Evolutionary conservation across 2,329 filamentous ascomycete genomes (phyloP).

Genomic region (Ascochyta lentis): DNA sequence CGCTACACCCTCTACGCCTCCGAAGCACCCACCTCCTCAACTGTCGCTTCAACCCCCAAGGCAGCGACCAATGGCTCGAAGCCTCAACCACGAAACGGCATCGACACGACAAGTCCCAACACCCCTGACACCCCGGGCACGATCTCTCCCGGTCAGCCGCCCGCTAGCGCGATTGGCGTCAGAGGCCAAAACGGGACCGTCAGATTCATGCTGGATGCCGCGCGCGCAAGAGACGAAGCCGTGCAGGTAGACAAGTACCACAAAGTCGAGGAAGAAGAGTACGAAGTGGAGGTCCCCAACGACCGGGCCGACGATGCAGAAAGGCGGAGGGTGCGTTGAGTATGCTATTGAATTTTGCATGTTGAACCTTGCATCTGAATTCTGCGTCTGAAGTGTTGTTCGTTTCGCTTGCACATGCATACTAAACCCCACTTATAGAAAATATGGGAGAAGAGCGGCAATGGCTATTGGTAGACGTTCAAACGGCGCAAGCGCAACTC

Average conservation of each 20-base stretch:
- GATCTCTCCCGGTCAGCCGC: slow-evolving; percentile 47
- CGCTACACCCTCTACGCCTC: slow-evolving; percentile 63
- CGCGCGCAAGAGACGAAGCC: slow-evolving; percentile 75
- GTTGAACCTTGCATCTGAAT: background rate
- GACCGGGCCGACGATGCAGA: slow-evolving; percentile 28
- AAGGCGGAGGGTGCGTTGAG: slow-evolving; percentile 39
- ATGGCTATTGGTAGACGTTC: background rate
- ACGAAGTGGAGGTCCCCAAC: slow-evolving; percentile 70
- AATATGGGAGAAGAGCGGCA: background rate
- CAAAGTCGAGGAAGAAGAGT: slow-evolving; percentile 76
- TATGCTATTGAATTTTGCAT: slow-evolving; percentile 24
- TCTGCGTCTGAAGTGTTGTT: background rate
- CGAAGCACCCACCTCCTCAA: slow-evolving; percentile 29
- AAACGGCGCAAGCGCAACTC: background rate
- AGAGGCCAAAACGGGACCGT: slow-evolving; percentile 73
- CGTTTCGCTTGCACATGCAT: background rate
- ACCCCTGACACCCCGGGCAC: slow-evolving; percentile 55
- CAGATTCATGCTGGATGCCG: slow-evolving; percentile 86
- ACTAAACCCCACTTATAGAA: background rate
- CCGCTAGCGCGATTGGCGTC: slow-evolving; percentile 48
- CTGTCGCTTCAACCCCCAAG: slow-evolving; percentile 11
- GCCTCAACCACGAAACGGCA: slow-evolving; percentile 39
- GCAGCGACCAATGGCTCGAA: slow-evolving; percentile 33
- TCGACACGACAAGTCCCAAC: slow-evolving; percentile 42
- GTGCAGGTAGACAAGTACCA: slow-evolving; percentile 72